Evolutionary conservation across 495 filamentous ascomycete species (phyloP), one percentile per base, ranked within the genome.

Genomic region (Penicillium coprophilum): DNA sequence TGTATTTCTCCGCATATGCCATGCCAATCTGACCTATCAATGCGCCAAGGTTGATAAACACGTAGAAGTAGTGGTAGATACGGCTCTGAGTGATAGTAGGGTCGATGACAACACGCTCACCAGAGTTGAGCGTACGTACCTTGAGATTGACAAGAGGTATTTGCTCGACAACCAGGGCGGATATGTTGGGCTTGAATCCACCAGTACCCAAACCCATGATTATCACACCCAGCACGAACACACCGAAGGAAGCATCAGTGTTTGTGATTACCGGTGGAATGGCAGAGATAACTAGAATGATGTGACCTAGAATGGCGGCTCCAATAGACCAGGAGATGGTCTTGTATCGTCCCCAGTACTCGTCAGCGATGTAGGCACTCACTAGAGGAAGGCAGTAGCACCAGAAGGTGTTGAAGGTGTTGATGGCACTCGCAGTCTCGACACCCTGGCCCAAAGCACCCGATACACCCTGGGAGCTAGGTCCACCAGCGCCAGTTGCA

Each of bases 331-430:
- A 68, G 55, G 76, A 75, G 70, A 92, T 89, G 21, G 88, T 90
- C 63, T 80, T 84, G 71, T 85, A 87, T 55, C 87, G 85, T 43
- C 88, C 88, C 69, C 81, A 82, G 60, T 83, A 85, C 44, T 81
- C 82, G 71, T 92, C 90, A 47, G 89, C 88, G 50, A 92, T 63
- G 62, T 83, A 90, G 60, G 85, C 87, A 67, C 85, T 83, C 17
- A 88, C 56, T 21, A 90, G 74, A 15, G 90, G 89, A 60, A 82
- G 84, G 15, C 82, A 51, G 64, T 91, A 91, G 51, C 81, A 80
- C 88, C 87, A 90, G 73, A 91, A 89, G 17, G 75, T 68, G 66
- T 88, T 88, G 75, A 90, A 64, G 19, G 64, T 66, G 55, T 64
- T 66, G 39, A 66, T 54, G 19, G 57, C 64, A 20, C 56, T 66